Evolutionary conservation across 345 rosid species (phyloP).

Genomic region (Dipteronia sinensis): DNA sequence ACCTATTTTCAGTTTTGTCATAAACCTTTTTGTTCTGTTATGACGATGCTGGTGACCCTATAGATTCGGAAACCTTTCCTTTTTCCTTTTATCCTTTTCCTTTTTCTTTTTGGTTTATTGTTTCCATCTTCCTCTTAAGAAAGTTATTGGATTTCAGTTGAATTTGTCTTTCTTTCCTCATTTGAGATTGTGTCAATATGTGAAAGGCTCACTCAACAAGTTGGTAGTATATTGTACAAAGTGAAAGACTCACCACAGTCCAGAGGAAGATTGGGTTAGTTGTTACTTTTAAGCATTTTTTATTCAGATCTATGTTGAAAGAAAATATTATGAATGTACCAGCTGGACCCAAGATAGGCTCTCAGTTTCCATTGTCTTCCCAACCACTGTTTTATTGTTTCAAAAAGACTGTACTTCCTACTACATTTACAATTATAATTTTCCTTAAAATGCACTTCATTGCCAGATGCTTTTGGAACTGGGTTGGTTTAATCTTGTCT

Average conservation of each 20-base stretch:
- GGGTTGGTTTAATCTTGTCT: background rate
- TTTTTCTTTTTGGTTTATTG: background rate
- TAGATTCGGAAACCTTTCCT: background rate
- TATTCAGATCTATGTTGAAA: background rate
- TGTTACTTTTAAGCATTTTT: background rate
- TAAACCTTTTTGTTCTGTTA: slow-evolving; percentile 3
- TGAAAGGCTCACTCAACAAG: background rate
- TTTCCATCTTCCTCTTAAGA: background rate
- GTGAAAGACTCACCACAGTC: background rate
- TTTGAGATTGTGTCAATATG: background rate
- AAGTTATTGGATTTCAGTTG: too few relatives aligned
- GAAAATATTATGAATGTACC: slow-evolving; percentile 8
- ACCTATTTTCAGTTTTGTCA: slow-evolving; percentile 6
- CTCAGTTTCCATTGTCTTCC: background rate
- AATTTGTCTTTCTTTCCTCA: background rate
- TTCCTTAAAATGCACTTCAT: background rate
- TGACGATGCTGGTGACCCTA: slow-evolving; percentile 8
- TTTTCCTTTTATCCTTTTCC: too few relatives aligned
- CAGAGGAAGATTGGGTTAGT: background rate
- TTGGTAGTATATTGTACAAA: background rate
- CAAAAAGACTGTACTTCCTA: background rate
- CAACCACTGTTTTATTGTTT: background rate
- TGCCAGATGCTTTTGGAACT: background rate
- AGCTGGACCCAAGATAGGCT: background rate
- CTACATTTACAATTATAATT: background rate